Evolutionary conservation across 805 yeast genomes (phyloP).

Genomic region (Ogataea trehalophila): DNA sequence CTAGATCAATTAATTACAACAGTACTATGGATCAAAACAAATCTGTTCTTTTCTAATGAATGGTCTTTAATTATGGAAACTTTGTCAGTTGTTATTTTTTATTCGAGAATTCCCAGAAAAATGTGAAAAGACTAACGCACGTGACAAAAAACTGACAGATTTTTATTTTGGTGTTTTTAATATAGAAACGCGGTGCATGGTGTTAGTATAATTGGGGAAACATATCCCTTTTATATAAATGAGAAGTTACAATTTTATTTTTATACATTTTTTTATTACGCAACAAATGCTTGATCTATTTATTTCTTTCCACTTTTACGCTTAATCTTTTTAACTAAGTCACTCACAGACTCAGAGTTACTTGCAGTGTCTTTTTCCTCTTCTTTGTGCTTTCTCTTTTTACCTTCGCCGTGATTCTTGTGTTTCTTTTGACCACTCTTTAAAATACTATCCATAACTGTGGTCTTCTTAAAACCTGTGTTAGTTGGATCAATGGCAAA

Average conservation of each 20-base stretch:
- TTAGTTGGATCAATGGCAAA: conserved; percentile 92
- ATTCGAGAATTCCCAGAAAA: too few relatives aligned
- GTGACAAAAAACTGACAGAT: neutral
- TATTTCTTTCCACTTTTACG: conserved; percentile 12
- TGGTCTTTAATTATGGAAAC: too few relatives aligned
- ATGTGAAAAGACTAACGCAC: neutral
- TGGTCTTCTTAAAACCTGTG: conserved; percentile 85
- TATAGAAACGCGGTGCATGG: neutral
- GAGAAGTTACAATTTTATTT: neutral
- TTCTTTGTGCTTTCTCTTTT: conserved; percentile 9
- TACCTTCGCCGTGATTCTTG: conserved; percentile 11
- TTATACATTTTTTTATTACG: neutral
- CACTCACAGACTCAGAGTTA: conserved; percentile 4
- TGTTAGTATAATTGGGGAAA: neutral
- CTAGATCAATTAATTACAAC: neutral
- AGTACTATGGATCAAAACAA: neutral
- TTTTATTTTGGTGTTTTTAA: neutral
- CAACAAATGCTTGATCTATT: neutral
- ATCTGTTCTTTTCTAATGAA: too few relatives aligned
- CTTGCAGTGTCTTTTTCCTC: conserved; percentile 1
- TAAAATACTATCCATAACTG: conserved; percentile 79
- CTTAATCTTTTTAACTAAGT: conserved; percentile 49
- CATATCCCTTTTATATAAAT: too few relatives aligned
- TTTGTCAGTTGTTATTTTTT: too few relatives aligned
- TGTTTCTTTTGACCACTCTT: conserved; percentile 64